Base-by-base conservation (phyloP, 2,329 filamentous ascomycete species). In the Apiospora aurea region DNA sequence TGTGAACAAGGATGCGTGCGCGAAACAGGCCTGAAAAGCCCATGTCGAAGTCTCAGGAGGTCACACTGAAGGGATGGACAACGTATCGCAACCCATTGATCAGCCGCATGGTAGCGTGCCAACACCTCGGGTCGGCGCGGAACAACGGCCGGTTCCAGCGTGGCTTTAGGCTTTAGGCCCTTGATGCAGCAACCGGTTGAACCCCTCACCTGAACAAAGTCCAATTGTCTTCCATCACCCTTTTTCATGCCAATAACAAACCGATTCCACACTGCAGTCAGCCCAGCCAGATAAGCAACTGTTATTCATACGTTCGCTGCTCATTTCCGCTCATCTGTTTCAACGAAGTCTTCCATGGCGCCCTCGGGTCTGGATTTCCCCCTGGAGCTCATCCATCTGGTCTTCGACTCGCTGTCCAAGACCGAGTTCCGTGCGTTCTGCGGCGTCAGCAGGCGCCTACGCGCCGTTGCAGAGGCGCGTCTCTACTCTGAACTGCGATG, bases 11-110 rank as follows among this genome's bases (percentile, higher is more conserved):
- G 18, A 4, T 43, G 2, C 13, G 2, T 70, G 69, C 49, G 24
- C 41, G 2, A 70, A 70, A 34, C 66, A 70, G 41, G 61, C 18
- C 61, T 6, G n/a, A n/a, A n/a, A 47, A 47, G 14, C 44, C 44
- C 21, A 21, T 46, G 44, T 46, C 16, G 44, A 46, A 21, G 44
- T 21, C 16, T 46, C 16, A 6, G 44, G 16, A 18, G 6, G 16
- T 18, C 43, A 16, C 41, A 14, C 1, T 2, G 41, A 43, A 43
- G 41, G 41, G 10, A 13, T 13, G 41, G 41, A 43, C 10, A 8
- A 11, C 2, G 8, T 43, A 43, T 43, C 44, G 44, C 14, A 46
- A 18, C 44, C 44, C 7, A 47, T 21, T 47, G 44, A 2, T 47
- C 16, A 21, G 44, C 44, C 44, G 16, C 16, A 47, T 5, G 16